A percentile compares a stretch with the other conserved stretches of the same genome.
phyloP scores from a whole-genome alignment of 495 filamentous ascomycete species.

The Penicillium cosmopolitanum region DNA sequence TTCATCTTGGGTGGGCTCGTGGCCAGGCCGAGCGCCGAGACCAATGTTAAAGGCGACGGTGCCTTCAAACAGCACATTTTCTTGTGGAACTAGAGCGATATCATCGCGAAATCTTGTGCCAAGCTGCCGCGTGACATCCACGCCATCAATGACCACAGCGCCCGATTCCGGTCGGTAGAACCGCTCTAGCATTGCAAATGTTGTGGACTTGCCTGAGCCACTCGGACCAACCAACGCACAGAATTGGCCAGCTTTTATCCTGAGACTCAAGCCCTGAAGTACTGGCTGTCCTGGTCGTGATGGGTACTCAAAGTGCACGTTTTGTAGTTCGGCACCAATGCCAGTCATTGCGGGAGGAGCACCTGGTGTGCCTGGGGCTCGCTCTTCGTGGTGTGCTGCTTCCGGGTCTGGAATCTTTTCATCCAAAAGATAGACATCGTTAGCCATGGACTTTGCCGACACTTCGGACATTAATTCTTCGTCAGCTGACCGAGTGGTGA shows the following conservation, averaged over 20 bases:
- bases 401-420: slow-evolving; percentile 34
- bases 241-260: slow-evolving; percentile 59
- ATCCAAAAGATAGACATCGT: slow-evolving; percentile 19
- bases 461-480: slow-evolving; percentile 28
- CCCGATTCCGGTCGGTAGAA: slow-evolving; percentile 55
- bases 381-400: slow-evolving; percentile 13
- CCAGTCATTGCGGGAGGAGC: slow-evolving; percentile 18
- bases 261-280: slow-evolving; percentile 55
- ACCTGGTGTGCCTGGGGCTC: neutral
- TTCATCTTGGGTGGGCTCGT: slow-evolving; percentile 49
- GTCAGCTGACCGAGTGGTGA: slow-evolving; percentile 36
- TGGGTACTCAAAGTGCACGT: slow-evolving; percentile 64
- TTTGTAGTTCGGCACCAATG: slow-evolving; percentile 52
- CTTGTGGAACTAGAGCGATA: slow-evolving; percentile 58
- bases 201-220: slow-evolving; percentile 64
- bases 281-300: slow-evolving; percentile 56
- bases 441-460: slow-evolving; percentile 15
- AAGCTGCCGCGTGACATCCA: slow-evolving; percentile 40
- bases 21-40: slow-evolving; percentile 50
- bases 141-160: slow-evolving; percentile 42
- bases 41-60: slow-evolving; percentile 57
- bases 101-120: slow-evolving; percentile 49
- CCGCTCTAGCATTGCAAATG: slow-evolving; percentile 61
- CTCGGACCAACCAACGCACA: slow-evolving; percentile 62
- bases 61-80: slow-evolving; percentile 56